Conservation (phyloP, 2,329 filamentous ascomycete genomes). For the Knufia fluminis region DNA sequence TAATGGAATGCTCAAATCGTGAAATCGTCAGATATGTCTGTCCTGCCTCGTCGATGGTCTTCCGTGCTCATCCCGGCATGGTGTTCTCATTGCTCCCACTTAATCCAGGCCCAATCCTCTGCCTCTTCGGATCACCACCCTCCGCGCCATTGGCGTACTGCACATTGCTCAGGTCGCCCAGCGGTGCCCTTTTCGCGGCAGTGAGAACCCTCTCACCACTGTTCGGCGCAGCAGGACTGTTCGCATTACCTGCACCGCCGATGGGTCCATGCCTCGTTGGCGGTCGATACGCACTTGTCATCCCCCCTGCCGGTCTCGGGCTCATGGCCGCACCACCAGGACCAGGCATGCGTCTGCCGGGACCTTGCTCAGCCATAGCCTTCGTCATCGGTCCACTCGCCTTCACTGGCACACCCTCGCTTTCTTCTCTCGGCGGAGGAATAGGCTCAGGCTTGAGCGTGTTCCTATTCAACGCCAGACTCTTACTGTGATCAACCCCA, state of each 20-base stretch:
- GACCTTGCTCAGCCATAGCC: slow-evolving; percentile 11
- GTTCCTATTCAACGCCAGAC: slow-evolving; percentile 56
- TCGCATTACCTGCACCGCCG: slow-evolving; percentile 11
- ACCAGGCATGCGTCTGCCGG: not conserved
- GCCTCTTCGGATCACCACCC: slow-evolving; percentile 20
- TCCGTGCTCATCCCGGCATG: not conserved
- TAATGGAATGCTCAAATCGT: not conserved
- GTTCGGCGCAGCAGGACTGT: slow-evolving; percentile 14
- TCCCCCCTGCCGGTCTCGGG: slow-evolving; percentile 20
- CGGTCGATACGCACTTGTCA: slow-evolving; percentile 32
- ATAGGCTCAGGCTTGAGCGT: slow-evolving; percentile 7
- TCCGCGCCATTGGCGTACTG: slow-evolving; percentile 17
- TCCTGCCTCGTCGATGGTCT: not conserved
- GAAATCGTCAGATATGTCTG: not conserved
- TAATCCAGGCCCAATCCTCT: slow-evolving; percentile 11
- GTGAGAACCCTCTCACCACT: slow-evolving; percentile 13
- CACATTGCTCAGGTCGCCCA: slow-evolving; percentile 38
- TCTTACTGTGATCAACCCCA: slow-evolving; percentile 72
- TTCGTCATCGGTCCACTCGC: slow-evolving; percentile 10
- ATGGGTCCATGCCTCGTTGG: slow-evolving; percentile 33
- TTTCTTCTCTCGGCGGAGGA: not conserved
- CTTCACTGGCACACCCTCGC: not conserved
- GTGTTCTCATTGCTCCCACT: not conserved
- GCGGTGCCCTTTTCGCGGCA: slow-evolving; percentile 32
- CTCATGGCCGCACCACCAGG: slow-evolving; percentile 10